A percentile compares a stretch with the other conserved stretches of the same genome.
phyloP scores from a whole-genome alignment of 345 rosid genomes.

The Ailanthus altissimus region DNA sequence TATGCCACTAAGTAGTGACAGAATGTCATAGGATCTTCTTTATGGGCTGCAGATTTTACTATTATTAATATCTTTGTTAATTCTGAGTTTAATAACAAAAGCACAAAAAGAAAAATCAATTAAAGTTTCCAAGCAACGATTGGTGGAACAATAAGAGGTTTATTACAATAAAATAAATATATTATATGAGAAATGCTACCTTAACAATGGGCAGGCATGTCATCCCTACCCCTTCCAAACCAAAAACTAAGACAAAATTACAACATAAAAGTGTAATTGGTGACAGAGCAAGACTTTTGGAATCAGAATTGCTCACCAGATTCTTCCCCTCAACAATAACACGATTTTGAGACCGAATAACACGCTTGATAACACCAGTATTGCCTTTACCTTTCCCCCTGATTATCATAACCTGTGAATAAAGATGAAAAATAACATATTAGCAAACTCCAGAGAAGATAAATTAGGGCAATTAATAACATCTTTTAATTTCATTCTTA shows the following conservation, averaged over 20 bases:
- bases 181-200: neutral
- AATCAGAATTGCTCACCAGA: constrained; percentile 47
- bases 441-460: neutral
- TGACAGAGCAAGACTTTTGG: neutral
- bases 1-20: neutral
- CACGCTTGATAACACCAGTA: constrained; percentile 50
- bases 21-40: neutral
- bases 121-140: neutral
- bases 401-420: constrained; percentile 52
- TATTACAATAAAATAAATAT: neutral
- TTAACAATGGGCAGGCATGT: neutral
- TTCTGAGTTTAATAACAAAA: neutral
- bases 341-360: constrained; percentile 60
- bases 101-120: neutral
- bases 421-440: neutral
- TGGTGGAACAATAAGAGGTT: neutral
- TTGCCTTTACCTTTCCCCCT: constrained; percentile 68
- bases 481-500: constrained; percentile 31
- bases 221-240: neutral
- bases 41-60: neutral
- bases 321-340: constrained; percentile 65
- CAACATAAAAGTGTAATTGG: neutral
- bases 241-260: neutral
- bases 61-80: neutral
- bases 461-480: neutral